Conservation (phyloP, 2,329 filamentous ascomycete species). For the Cladosporium austrohemisphaericum region DNA sequence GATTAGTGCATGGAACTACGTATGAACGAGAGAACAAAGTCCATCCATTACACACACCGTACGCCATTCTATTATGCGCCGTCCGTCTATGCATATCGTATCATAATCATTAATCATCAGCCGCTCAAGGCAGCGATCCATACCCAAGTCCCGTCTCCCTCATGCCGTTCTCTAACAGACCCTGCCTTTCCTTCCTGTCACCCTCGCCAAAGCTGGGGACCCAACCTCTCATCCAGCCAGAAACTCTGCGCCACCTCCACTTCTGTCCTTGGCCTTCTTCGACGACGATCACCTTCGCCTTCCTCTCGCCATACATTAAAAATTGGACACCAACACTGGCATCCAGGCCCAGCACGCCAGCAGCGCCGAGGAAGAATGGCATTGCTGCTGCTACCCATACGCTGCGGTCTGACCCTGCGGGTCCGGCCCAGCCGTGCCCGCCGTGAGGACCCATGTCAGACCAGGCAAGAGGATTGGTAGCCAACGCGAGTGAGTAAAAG, state of each 20-base stretch:
- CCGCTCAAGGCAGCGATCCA: background rate
- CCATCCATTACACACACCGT: no score
- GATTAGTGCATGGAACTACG: no score
- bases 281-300: constrained; percentile 45
- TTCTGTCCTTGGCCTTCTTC: constrained; percentile 39
- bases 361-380: constrained; percentile 64
- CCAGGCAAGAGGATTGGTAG: constrained; percentile 64
- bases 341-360: constrained; percentile 61
- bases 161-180: constrained; percentile 4
- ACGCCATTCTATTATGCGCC: no score
- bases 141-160: background rate
- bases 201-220: constrained; percentile 50
- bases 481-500: constrained; percentile 61
- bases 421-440: constrained; percentile 57
- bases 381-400: constrained; percentile 57
- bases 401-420: constrained; percentile 50
- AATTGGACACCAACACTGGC: constrained; percentile 62
- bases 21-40: no score
- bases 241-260: constrained; percentile 54
- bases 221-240: constrained; percentile 65
- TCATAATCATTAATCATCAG: background rate
- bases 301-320: constrained; percentile 51
- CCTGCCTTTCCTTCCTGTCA: constrained; percentile 3
- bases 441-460: constrained; percentile 50
- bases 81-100: no score